Conservation (phyloP, 2,329 filamentous ascomycete species). For the Colletotrichum paranaense region DNA sequence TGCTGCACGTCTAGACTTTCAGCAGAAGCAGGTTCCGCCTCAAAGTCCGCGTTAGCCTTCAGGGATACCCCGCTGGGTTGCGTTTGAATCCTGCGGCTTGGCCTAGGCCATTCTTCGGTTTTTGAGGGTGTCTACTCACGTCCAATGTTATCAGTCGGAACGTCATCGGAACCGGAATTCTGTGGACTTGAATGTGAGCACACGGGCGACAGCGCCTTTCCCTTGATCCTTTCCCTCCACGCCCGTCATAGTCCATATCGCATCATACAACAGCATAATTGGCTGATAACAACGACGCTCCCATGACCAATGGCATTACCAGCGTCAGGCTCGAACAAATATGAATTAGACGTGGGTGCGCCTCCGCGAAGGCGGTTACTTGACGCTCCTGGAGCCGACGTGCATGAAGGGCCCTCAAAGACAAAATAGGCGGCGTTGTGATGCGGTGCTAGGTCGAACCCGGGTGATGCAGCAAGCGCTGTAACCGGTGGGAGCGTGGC, state of each 20-base stretch:
- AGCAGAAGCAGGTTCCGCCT: conserved; percentile 28
- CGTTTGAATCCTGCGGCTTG: conserved; percentile 7
- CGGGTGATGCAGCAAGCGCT: conserved; percentile 13
- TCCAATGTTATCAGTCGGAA: conserved; percentile 1
- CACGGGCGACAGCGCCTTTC: conserved; percentile 2
- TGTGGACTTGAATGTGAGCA: background rate
- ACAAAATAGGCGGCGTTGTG: conserved; percentile 9
- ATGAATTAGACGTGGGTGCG: background rate
- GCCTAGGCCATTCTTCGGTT: conserved; percentile 7
- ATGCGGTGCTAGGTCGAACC: conserved; percentile 11
- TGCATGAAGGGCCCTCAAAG: conserved; percentile 14
- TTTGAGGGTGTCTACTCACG: conserved; percentile 1
- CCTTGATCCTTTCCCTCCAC: conserved; percentile 1
- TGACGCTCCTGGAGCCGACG: conserved; percentile 20
- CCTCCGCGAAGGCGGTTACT: background rate
- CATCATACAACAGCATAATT: background rate
- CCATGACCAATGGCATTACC: conserved; percentile 13
- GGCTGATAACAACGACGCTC: conserved; percentile 7
- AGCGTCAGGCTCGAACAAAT: background rate
- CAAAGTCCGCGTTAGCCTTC: conserved; percentile 5
- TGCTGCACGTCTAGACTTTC: conserved; percentile 25
- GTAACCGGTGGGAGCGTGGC: conserved; percentile 11
- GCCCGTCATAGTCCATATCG: conserved; percentile 7
- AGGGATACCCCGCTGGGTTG: conserved; percentile 16
- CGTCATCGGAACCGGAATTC: background rate